A percentile compares a stretch with the other conserved stretches of the same genome.
phyloP scores from a whole-genome alignment of 2,329 filamentous ascomycete genomes.

The Diaporthe citriasiana region DNA sequence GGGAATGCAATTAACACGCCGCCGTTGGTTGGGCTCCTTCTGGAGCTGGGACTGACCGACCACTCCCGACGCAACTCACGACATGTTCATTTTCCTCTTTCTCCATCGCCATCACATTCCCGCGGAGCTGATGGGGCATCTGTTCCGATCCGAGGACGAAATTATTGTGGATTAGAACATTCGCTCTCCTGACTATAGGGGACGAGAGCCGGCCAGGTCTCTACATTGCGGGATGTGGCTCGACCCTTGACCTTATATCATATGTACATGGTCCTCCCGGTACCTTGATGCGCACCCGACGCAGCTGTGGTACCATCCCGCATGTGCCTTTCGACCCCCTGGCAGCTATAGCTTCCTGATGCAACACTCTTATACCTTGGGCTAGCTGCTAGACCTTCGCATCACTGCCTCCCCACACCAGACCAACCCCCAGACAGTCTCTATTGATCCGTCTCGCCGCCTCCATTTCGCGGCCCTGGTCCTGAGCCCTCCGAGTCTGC shows the following conservation, averaged over 20 bases:
- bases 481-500: conserved; percentile 35
- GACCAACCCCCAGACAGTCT: conserved; percentile 38
- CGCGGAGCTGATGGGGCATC: conserved; percentile 28
- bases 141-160: conserved; percentile 37
- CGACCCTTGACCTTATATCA: conserved; percentile 33
- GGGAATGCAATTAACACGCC: conserved; percentile 33
- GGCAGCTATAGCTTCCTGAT: conserved; percentile 36
- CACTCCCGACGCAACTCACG: conserved; percentile 23
- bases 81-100: conserved; percentile 23
- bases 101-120: conserved; percentile 14
- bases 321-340: conserved; percentile 29
- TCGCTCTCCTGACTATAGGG: conserved; percentile 18
- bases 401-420: conserved; percentile 40
- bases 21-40: conserved; percentile 37
- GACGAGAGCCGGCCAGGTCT: conserved; percentile 15
- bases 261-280: conserved; percentile 33
- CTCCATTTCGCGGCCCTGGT: conserved; percentile 47
- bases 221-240: conserved; percentile 21
- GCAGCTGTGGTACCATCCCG: conserved; percentile 36
- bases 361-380: conserved; percentile 38
- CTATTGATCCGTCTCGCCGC: conserved; percentile 46
- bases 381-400: conserved; percentile 37
- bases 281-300: conserved; percentile 35
- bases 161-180: conserved; percentile 27
- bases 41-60: conserved; percentile 9